phyloP scores from a whole-genome alignment of 2,329 filamentous ascomycete species.

The Fusarium equiseti region DNA sequence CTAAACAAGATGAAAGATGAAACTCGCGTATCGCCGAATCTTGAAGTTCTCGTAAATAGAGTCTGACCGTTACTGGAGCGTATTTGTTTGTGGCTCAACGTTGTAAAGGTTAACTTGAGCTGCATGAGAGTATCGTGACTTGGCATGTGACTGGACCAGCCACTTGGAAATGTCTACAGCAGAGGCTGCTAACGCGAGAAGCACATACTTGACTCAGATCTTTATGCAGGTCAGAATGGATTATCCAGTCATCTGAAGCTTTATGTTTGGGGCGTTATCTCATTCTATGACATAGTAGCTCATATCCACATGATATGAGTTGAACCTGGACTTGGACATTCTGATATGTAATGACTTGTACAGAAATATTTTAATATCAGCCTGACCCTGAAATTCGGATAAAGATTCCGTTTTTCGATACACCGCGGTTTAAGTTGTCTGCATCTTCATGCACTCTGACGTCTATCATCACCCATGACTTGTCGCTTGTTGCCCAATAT shows the following conservation, averaged over 20 bases:
- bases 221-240: not conserved
- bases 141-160: slow-evolving; percentile 41
- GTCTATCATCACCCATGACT: not conserved
- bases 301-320: no score
- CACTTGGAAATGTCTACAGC: not conserved
- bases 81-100: slow-evolving; percentile 17
- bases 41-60: not conserved
- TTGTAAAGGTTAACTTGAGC: slow-evolving; percentile 5
- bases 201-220: slow-evolving; percentile 7
- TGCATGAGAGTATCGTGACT: slow-evolving; percentile 29
- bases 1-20: not conserved
- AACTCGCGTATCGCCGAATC: not conserved
- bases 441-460: slow-evolving; percentile 23
- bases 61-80: not conserved
- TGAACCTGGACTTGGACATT: not conserved
- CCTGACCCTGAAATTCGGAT: not conserved
- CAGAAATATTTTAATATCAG: not conserved
- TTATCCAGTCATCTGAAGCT: no score
- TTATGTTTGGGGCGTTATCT: not conserved
- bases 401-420: not conserved
- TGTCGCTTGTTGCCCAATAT: slow-evolving; percentile 26
- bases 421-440: slow-evolving; percentile 9
- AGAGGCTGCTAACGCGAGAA: not conserved
- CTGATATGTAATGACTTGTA: not conserved
- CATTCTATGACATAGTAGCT: not conserved